Evolutionary conservation across 75 land plant genomes (phyloP).

Genomic region (Picea glauca): DNA sequence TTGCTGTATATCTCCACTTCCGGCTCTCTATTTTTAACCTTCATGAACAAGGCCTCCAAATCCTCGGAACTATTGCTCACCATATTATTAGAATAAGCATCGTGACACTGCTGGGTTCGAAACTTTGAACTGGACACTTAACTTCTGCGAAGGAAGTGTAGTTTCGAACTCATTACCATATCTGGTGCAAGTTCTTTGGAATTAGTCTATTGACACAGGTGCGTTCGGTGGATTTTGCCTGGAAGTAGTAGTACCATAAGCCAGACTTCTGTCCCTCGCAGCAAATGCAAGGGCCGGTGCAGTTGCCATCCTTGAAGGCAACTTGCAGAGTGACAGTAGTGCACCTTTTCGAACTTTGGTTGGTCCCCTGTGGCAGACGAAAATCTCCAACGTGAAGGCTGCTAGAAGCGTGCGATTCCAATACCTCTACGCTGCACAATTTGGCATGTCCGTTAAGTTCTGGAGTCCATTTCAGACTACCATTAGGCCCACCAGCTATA

Average conservation of each 20-base stretch:
- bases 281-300: no score
- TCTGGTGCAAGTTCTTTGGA: not conserved
- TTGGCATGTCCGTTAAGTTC: not conserved
- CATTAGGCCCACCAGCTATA: not conserved
- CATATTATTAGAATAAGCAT: conserved; percentile 4
- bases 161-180: not conserved
- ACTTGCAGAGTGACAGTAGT: no score
- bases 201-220: no score
- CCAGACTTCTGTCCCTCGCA: no score
- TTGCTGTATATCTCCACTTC: no score
- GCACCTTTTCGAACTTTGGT: not conserved
- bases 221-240: no score
- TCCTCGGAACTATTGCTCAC: not conserved
- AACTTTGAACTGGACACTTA: not conserved
- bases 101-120: not conserved
- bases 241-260: no score
- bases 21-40: no score
- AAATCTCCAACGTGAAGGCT: not conserved
- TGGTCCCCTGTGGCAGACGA: conserved; percentile 4
- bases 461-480: not conserved
- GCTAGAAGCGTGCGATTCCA: not conserved
- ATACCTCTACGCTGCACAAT: not conserved
- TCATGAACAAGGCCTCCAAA: no score
- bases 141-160: no score
- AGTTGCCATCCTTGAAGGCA: no score